These are phyloP conservation scores for Salix exigua DNA, from an alignment of 345 rosid genomes.

Conservation along the genomic window DNA sequence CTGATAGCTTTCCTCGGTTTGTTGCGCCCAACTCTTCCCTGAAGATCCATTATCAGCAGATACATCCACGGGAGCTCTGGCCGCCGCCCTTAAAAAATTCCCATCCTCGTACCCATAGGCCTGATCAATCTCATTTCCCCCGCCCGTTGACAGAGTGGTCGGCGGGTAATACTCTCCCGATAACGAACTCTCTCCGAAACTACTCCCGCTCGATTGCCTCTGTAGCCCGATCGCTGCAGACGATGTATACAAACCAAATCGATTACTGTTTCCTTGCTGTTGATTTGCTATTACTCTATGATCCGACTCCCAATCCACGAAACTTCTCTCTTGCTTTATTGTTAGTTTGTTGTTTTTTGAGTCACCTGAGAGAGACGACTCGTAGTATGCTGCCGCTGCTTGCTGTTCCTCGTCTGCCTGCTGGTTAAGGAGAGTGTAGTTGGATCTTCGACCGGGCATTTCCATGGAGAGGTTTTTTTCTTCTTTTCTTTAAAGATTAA, in stretches of 20 bases:
- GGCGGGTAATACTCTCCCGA: conserved; percentile 84
- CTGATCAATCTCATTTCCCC: conserved; percentile 62
- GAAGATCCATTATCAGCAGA: conserved; percentile 41
- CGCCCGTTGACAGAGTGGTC: conserved; percentile 52
- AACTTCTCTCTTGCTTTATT: conserved; percentile 43
- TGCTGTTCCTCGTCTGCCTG: conserved; percentile 65
- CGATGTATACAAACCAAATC: conserved; percentile 46
- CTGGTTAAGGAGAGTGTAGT: conserved; percentile 77
- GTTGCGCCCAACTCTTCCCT: conserved; percentile 98
- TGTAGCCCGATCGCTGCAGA: conserved; percentile 63
- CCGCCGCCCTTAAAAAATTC: conserved; percentile 40
- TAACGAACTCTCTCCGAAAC: conserved; percentile 90
- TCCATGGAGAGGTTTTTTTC: conserved; percentile 41
- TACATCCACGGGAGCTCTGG: conserved; percentile 9
- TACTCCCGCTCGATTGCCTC: conserved; percentile 95
- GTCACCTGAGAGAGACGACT: conserved; percentile 59
- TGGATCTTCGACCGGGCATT: conserved; percentile 86
- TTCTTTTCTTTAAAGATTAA: background rate
- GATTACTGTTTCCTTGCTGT: conserved; percentile 34
- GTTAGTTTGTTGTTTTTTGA: conserved; percentile 27
- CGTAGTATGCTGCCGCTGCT: conserved; percentile 49
- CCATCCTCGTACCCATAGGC: conserved; percentile 55
- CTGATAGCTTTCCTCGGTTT: conserved; percentile 99
- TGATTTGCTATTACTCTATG: conserved; percentile 27
- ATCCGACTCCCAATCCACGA: conserved; percentile 20